Conservation (phyloP, 1,284 basidiomycete genomes). For the Ceraceosorus guamensis region DNA sequence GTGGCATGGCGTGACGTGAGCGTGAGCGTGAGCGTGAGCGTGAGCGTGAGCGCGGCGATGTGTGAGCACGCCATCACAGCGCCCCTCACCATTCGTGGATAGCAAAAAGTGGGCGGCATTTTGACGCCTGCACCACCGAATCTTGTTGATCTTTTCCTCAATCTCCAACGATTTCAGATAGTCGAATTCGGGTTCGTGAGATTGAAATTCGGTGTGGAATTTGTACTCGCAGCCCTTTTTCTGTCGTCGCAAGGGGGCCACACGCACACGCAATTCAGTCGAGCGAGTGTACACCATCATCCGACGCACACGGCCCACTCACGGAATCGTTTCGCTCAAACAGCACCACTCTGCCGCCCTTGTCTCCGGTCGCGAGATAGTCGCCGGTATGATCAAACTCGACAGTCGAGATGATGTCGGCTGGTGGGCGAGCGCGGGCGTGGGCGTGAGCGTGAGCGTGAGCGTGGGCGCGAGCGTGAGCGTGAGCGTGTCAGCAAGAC, state of each 20-base stretch:
- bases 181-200: conserved; percentile 99
- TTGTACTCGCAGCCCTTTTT: conserved; percentile 99
- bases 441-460: too few species aligned
- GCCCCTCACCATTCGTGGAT: conserved; percentile 66
- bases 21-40: background rate
- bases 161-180: conserved; percentile 99
- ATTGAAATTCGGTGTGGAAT: conserved; percentile 99
- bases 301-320: conserved; percentile 48
- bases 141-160: conserved; percentile 99
- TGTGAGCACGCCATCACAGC: conserved; percentile 53
- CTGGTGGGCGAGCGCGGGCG: conserved; percentile 60
- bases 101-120: conserved; percentile 94
- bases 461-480: too few species aligned
- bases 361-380: conserved; percentile 98
- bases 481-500: background rate
- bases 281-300: background rate
- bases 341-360: conserved; percentile 91
- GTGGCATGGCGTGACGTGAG: background rate
- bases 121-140: conserved; percentile 98
- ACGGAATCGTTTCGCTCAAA: conserved; percentile 98
- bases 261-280: conserved; percentile 1
- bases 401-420: conserved; percentile 68
- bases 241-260: conserved; percentile 42
- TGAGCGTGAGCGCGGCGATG: background rate
- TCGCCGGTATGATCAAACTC: conserved; percentile 99